A percentile compares a stretch with the other conserved stretches of the same genome.
phyloP scores from a whole-genome alignment of 2,329 filamentous ascomycete species.

The Gaeumannomyces tritici region DNA sequence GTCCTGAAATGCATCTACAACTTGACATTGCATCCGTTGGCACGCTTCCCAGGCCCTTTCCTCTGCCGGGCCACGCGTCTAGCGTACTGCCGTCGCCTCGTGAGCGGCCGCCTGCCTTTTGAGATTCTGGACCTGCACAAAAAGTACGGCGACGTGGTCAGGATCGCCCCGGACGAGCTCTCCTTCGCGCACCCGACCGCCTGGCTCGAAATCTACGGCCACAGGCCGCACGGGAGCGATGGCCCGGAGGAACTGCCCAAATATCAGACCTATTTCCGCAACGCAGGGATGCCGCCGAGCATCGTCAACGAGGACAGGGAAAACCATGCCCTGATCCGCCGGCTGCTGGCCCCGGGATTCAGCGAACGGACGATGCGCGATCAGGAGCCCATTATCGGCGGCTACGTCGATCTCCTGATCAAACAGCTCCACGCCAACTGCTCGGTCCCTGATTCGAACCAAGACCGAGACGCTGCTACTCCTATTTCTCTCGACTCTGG shows the following conservation, averaged over 20 bases:
- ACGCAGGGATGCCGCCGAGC: slow-evolving; percentile 3
- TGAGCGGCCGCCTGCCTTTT: no score
- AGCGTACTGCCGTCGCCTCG: no score
- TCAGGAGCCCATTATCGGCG: neutral
- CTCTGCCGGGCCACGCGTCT: no score
- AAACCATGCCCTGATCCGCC: neutral
- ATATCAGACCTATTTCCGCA: slow-evolving; percentile 10
- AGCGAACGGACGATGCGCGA: neutral
- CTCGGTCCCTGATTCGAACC: no score
- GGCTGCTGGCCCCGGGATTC: neutral
- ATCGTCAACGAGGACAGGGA: neutral
- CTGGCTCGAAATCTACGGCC: slow-evolving; percentile 29
- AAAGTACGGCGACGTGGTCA: slow-evolving; percentile 37
- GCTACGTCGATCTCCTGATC: neutral
- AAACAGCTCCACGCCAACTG: no score
- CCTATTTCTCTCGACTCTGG: no score
- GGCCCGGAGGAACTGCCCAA: slow-evolving; percentile 32
- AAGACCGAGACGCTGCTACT: no score
- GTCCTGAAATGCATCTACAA: no score
- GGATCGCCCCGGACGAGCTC: slow-evolving; percentile 37
- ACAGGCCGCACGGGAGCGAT: no score
- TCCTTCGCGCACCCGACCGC: slow-evolving; percentile 21
- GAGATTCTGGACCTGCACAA: no score
- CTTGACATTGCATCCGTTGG: no score
- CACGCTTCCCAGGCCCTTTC: no score